These are phyloP conservation scores for Rhododendron vialii DNA, from an alignment of 148 eudicot genomes.

Conservation along the genomic window DNA sequence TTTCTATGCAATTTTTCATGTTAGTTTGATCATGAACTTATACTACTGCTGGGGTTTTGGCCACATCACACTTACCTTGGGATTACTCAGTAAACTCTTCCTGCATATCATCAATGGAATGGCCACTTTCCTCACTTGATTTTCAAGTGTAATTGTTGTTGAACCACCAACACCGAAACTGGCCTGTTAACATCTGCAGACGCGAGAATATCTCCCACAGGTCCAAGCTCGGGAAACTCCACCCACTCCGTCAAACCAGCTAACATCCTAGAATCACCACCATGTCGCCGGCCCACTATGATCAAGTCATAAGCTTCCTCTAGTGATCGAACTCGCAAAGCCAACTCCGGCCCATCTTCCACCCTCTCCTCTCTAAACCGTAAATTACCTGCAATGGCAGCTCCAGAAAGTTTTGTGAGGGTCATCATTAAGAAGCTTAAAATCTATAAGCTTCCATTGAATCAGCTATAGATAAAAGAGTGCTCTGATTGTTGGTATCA, in stretches of 20 bases:
- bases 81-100: background rate
- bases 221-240: slow-evolving; percentile 35
- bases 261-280: background rate
- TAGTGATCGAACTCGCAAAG: background rate
- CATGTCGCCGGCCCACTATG: slow-evolving; percentile 14
- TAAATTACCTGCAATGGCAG: background rate
- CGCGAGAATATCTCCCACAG: slow-evolving; percentile 34
- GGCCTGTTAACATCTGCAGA: slow-evolving; percentile 18
- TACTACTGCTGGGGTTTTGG: background rate
- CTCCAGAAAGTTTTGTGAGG: background rate
- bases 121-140: background rate
- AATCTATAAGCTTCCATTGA: background rate
- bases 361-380: background rate
- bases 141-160: slow-evolving; percentile 27
- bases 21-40: background rate
- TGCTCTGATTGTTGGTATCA: too few relatives aligned
- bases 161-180: slow-evolving; percentile 37
- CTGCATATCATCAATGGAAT: background rate
- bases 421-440: background rate
- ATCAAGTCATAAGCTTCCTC: slow-evolving; percentile 13
- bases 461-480: too few relatives aligned
- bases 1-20: background rate
- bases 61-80: background rate
- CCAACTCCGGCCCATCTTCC: slow-evolving; percentile 8
- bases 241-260: slow-evolving; percentile 21